Evolutionary conservation across 148 eudicot genomes (phyloP).

Genomic region (Camellia sinensis): DNA sequence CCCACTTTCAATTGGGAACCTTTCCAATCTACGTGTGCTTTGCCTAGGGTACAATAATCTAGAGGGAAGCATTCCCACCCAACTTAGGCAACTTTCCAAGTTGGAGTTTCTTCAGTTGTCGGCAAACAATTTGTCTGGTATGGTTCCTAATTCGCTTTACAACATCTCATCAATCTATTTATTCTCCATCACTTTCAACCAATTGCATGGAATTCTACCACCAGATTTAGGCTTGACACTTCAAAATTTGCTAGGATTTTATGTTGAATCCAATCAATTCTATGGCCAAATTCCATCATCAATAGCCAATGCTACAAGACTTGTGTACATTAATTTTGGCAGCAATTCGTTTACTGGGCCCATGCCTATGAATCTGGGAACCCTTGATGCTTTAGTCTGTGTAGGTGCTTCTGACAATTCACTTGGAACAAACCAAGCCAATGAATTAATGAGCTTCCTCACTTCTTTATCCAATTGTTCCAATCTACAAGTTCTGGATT

Average conservation of each 20-base stretch:
- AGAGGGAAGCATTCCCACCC: constrained; percentile 8
- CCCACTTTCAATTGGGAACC: not conserved
- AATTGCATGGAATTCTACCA: not conserved
- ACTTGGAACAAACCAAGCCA: not conserved
- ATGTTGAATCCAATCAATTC: not conserved
- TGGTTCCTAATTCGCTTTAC: no score
- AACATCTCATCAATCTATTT: no score
- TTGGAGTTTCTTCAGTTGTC: not conserved
- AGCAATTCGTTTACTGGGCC: not conserved
- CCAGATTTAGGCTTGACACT: constrained; percentile 11
- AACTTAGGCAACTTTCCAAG: not conserved
- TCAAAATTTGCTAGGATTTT: not conserved
- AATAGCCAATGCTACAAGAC: constrained; percentile 4
- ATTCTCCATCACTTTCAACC: no score
- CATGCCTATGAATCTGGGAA: not conserved
- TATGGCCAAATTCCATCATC: constrained; percentile 11
- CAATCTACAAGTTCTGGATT: not conserved
- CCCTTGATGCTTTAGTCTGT: not conserved
- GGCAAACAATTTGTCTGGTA: not conserved
- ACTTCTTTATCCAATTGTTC: constrained; percentile 17
- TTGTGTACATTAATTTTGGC: no score
- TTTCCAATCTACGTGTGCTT: not conserved
- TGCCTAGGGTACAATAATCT: not conserved
- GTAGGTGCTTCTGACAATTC: not conserved
- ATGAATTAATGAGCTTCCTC: not conserved